phyloP scores from a whole-genome alignment of 202 grass and related monocot species.

The Setaria italica region DNA sequence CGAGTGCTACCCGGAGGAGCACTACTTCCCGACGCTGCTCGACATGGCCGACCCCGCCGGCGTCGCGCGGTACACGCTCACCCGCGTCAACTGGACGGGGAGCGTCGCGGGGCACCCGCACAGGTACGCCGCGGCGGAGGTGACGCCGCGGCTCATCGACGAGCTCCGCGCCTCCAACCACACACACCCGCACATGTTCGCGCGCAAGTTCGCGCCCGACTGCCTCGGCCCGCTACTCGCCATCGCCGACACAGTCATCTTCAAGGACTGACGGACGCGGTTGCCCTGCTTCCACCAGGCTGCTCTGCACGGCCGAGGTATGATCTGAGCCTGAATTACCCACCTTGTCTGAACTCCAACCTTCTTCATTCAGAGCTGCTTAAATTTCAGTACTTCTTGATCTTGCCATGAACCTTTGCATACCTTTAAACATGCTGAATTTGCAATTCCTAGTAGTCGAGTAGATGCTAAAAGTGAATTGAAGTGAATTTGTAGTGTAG shows the following conservation, averaged over 20 bases:
- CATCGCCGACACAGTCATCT: slow-evolving; percentile 68
- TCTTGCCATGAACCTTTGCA: background rate
- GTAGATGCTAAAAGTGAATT: background rate
- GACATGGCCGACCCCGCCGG: slow-evolving; percentile 75
- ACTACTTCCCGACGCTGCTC: slow-evolving; percentile 89
- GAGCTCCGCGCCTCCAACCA: slow-evolving; percentile 52
- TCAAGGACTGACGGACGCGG: slow-evolving; percentile 52
- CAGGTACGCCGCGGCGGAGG: slow-evolving; percentile 57
- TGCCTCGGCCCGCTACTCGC: slow-evolving; percentile 71
- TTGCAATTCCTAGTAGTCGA: too few relatives aligned
- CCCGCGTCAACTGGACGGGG: slow-evolving; percentile 83
- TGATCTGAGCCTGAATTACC: background rate
- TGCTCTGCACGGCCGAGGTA: slow-evolving; percentile 26
- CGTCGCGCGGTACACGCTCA: slow-evolving; percentile 69
- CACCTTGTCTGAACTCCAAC: background rate
- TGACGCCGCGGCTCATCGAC: slow-evolving; percentile 51
- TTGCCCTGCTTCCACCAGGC: background rate
- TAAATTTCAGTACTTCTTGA: background rate
- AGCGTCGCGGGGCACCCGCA: slow-evolving; percentile 77
- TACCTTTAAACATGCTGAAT: background rate
- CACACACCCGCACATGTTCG: slow-evolving; percentile 65
- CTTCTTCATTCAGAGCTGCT: background rate
- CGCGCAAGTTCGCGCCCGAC: slow-evolving; percentile 81
- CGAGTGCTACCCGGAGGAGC: slow-evolving; percentile 90
- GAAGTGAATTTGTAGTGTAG: background rate